Evolutionary conservation across 805 yeast genomes (phyloP).

Genomic region (Starmerella vitae): DNA sequence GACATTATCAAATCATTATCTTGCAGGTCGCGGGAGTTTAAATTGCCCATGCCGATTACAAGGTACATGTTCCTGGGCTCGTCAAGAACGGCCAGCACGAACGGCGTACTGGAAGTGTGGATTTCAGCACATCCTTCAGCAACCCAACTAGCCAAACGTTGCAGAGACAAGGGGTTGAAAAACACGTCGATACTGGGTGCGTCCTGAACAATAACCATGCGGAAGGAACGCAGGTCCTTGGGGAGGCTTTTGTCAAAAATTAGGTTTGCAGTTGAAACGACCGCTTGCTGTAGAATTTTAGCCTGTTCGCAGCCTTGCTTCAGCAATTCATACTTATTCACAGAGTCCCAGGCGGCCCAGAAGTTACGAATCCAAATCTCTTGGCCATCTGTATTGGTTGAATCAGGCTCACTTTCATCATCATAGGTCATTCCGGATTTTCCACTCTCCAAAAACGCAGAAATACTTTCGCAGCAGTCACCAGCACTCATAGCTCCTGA

Average conservation of each 20-base stretch:
- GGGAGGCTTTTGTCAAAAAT: conserved; percentile 69
- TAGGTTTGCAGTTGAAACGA: conserved; percentile 82
- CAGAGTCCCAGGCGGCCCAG: conserved; percentile 56
- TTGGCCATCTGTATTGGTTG: conserved; percentile 17
- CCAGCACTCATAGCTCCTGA: conserved; percentile 80
- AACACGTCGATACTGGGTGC: conserved; percentile 71
- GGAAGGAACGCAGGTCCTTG: conserved; percentile 63
- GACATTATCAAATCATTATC: conserved; percentile 4
- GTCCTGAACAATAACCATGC: conserved; percentile 79
- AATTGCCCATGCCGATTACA: conserved; percentile 81
- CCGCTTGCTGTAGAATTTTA: conserved; percentile 64
- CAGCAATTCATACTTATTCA: conserved; percentile 40
- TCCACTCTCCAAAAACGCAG: conserved; percentile 58
- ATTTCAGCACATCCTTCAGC: conserved; percentile 77
- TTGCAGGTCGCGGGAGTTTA: conserved; percentile 41
- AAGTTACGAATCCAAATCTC: conserved; percentile 63
- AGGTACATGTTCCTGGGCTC: conserved; percentile 59
- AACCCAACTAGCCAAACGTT: conserved; percentile 82
- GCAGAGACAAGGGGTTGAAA: conserved; percentile 71
- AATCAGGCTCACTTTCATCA: not conserved
- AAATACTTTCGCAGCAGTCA: conserved; percentile 79
- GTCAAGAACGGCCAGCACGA: conserved; percentile 76
- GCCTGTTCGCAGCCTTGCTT: conserved; percentile 69
- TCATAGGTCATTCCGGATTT: conserved; percentile 7
- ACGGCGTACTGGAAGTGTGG: conserved; percentile 52